Evolutionary conservation across 371 early-diverging fungal species (phyloP), one percentile per base, ranked within the genome.

Genomic region (Lichtheimia ornata): DNA sequence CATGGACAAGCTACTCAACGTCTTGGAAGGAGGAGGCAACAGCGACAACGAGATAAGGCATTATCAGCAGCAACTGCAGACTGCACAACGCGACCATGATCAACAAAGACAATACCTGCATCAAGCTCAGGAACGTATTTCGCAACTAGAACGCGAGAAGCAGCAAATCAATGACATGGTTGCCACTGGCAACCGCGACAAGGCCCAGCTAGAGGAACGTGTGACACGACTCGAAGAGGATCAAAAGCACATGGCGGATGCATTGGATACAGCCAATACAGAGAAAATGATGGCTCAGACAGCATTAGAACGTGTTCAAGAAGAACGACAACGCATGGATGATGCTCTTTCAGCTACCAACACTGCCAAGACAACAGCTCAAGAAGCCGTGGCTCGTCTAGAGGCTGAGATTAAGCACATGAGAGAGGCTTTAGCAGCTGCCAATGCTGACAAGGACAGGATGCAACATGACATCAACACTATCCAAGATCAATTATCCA

Each of bases 401-500:
- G 47, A 47, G 12, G 47, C 47, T n/a, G 47, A 47, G 22, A 0
- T 35, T 6, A 35, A 35, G 35, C 35, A 9, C 11, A 11, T 35
- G 35, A 35, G 11, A 9, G 35, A 35, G 1, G 9, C 35, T 9
- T 6, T 35, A 35, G 15, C 35, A 9, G 15, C 41, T 9, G 54
- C 42, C 27, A 54, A 41, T 0, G 41, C 14, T 17, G 54, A 54
- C 18, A 17, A 54, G 28, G 17, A 41, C 15, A 41, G 27, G n/a
- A 11, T 51, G 41, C 44, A 22, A 27, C 42, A 56, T n/a, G 27
- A 28, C 6, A 18, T n/a, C 24, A 51, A 59, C 61, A 7, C 4
- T 4, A 28, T 28, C 2, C 5, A 27, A 30, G 59, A 62, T 2
- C 58, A 65, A 40, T 44, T 69, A 40, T 58, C 67, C 14, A 61